Evolutionary conservation across 176 grass and related monocot species (phyloP), one percentile per base, ranked within the genome.

Genomic region (Oropetium thomaeum): DNA sequence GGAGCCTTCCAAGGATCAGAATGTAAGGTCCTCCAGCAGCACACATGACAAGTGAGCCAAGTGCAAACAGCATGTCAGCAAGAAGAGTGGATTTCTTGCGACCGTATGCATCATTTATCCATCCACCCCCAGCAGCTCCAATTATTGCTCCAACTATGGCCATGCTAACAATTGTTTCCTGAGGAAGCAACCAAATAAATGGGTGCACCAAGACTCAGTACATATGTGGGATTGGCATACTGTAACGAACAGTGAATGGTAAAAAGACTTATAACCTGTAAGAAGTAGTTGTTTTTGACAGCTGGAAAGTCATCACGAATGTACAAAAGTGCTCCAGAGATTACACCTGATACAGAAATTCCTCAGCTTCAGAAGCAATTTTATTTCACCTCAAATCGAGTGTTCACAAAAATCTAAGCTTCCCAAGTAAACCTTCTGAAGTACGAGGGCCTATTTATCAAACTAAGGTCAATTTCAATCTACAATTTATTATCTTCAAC

Each of bases 91-190:
- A 88, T 79, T 92, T 98, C 71, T 81, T 93, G 48, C 95, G 85
- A 11, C 91, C 91, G 1, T 92, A 94, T n/a, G 82, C 81, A 85
- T 98, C 95, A 85, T 98, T 98, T 20, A 98, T 82, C 88, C 88
- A 98, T 20, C 95, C 95, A 59, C 95, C 88, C n/a, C 57, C 86
- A 39, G 90, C 88, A 60, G 95, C 95, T 58, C 95, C 95, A 67
- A 98, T 39, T 7, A 94, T 92, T 19, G 95, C 95, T 78, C 95
- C 95, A 2, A 89, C 86, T 52, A 98, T 64, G 62, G 95, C 89
- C 95, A 98, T 98, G 85, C 95, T 98, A 75, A 98, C 95, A 78
- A 98, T 94, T 28, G 95, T 98, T 79, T 98, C 95, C 95, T 97
- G 81, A 10, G 28, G 27, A 82, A 71, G n/a, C 75, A 59, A 85